Base-by-base conservation (phyloP, 805 yeast species). In the Sungouiella blattae region DNA sequence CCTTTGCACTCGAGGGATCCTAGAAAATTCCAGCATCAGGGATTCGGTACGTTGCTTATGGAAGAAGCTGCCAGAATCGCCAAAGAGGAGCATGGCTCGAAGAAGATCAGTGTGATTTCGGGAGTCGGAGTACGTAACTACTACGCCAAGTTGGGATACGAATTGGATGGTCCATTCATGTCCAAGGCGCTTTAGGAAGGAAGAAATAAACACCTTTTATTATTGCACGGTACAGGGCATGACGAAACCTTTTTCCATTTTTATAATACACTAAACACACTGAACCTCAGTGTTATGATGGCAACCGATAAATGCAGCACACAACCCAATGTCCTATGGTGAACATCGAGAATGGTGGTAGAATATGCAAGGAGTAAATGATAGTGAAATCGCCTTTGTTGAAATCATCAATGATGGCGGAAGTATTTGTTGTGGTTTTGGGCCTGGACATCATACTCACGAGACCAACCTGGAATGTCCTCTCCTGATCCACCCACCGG, bases 91-190 rank as follows among this genome's bases (percentile, higher is more conserved):
- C 98, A 93, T 58, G 95, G 96, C 0, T 83, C 95, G 4, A 69
- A 73, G 34, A 93, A 93, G 66, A 83, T 93, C 24, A 80, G 95
- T 57, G 98, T 93, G 36, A 93, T 93, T 49, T 82, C 94, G 22
- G 98, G 98, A 47, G 97, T 93, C 26, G 98, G 98, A 47, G 98
- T 93, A 25, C 76, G 98, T 57, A 93, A 91, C 58, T 93, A 93
- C 64, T 93, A 93, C 53, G 91, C 87, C 12, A 83, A 87, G 52
- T 70, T 93, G 42, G 98, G 98, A 4, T 93, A 93, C 62, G 76
- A 73, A 45, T 69, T 93, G 42, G 98, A 93, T 53, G 98, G 98
- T 2, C 98, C 98, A 11, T 93, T 74, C 62, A 93, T 93, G 98
- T 89, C 98, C n/a, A 93, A 65, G 45, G 35, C 22, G 36, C 47